Evolutionary conservation across 2,329 filamentous ascomycete genomes (phyloP), one percentile per base, ranked within the genome.

Genomic region (Colletotrichum echinochloae): DNA sequence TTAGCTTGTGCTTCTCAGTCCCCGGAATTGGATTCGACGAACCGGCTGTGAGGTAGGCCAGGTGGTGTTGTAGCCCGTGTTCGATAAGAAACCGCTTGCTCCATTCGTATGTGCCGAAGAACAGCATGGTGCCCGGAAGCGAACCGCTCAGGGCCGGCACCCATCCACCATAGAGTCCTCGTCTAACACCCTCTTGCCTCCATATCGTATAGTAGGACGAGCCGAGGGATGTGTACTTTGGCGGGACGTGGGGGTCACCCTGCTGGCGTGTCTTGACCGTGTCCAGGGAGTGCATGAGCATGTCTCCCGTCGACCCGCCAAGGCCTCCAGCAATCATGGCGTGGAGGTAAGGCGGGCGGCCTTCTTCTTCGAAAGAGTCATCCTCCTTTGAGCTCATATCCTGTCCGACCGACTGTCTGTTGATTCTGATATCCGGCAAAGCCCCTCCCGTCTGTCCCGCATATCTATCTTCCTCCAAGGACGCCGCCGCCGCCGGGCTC

Each of bases 201-300:
- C 93, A 92, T 78, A 99, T 99, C 49, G 92, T 98, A 78, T 92
- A 89, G 83, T 98, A 99, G 5, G 95, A 96, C 69, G 92, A 93
- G 48, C 92, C 93, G 81, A 98, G 90, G 20, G 94, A 95, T 14
- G 92, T 92, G 83, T 99, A 99, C 82, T 93, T 97, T 1, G 96
- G 92, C 28, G 96, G 96, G 71, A 97, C 88, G 79, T 96, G 92
- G 54, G 95, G 95, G 78, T 98, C 96, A 77, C 95, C 96, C 82
- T 99, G 96, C 81, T 99, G 97, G 75, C 96, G 90, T 56, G 96
- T 99, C 84, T 99, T 99, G 77, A 99, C 96, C 0, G 96, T 99
- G 81, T 99, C 96, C 78, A 99, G 88, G 55, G 95, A 98, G 84
- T 99, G 96, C 96, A 99, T 99, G 74, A 99, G 85, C 88, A 99